Base-by-base conservation (phyloP, 441 rosid genomes). In the Pelargonium citronellum region DNA sequence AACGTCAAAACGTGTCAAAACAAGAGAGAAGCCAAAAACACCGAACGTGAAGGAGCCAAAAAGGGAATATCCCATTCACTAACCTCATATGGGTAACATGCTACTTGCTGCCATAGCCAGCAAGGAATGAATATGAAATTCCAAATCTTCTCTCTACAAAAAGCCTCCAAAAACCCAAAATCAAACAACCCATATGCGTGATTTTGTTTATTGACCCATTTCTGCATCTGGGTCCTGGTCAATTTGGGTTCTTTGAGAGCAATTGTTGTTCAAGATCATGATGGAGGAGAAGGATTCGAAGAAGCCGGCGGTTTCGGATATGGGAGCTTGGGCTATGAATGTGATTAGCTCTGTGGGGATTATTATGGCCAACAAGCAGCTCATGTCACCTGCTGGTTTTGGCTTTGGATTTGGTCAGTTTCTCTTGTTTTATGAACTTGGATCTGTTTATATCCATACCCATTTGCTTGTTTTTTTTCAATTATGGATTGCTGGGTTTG, bases 321-420 rank as follows among this genome's bases (percentile, higher is more conserved):
- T 75, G 57, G 79, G 79, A 17, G 79, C 75, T 37, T 76, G 79
- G 79, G 79, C 71, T 68, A 76, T 76, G 79, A 76, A 76, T 64
- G 75, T 76, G 22, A 74, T 76, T 49, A 76, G 79, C 75, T 76
- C 79, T 53, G 79, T 76, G 66, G 79, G 79, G 37, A 76, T 76
- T 53, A 76, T 76, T 39, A 76, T 76, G 79, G 79, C 75, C 62
- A 76, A 76, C 69, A 76, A 76, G 74, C 79, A 76, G 75, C 79
- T 76, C 66, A 76, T 76, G 79, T 71, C 79, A 24, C 44, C 68
- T 62, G 46, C 69, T 69, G 79, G 79, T 64, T 76, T 71, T 66
- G 75, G 24, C 43, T 76, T 76, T 53, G 46, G 75, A 34, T 76
- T 76, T 47, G 79, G 79, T 76, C 20, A 51, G 75, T 65, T 65